Conservation (phyloP, 139 green algal genomes). For the Edaphochlamys debaryana region DNA sequence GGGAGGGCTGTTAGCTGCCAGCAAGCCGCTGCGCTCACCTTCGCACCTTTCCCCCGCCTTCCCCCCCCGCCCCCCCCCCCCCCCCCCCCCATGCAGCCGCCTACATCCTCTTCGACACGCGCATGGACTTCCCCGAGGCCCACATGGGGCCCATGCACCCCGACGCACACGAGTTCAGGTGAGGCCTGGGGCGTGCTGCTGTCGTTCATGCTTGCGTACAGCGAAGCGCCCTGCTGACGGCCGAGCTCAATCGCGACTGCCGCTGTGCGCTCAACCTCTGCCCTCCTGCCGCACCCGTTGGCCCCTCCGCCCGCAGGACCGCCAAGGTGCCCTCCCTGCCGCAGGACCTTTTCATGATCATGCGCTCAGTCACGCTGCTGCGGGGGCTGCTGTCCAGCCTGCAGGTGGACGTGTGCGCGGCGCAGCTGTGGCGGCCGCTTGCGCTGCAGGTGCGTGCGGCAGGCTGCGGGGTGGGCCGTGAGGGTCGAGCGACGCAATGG, state of each 20-base stretch:
- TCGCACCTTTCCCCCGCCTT: too few relatives aligned
- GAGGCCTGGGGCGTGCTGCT: not conserved
- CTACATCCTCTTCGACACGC: slow-evolving; percentile 70
- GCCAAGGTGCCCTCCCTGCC: slow-evolving; percentile 51
- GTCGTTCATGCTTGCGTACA: too few relatives aligned
- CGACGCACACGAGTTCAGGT: slow-evolving; percentile 55
- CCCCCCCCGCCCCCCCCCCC: too few relatives aligned
- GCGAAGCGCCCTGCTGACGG: too few relatives aligned
- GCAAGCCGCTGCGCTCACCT: too few relatives aligned
- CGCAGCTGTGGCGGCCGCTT: slow-evolving; percentile 57
- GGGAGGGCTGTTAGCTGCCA: too few relatives aligned
- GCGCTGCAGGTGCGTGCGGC: slow-evolving; percentile 46
- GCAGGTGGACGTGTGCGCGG: slow-evolving; percentile 52
- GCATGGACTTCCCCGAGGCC: slow-evolving; percentile 69
- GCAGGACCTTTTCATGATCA: slow-evolving; percentile 70
- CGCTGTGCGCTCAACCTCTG: too few relatives aligned
- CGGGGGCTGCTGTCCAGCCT: slow-evolving; percentile 58
- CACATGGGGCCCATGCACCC: slow-evolving; percentile 52
- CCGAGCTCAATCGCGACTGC: too few relatives aligned
- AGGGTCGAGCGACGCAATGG: not conserved
- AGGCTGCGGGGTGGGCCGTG: not conserved
- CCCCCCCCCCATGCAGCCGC: too few relatives aligned
- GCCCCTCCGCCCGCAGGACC: slow-evolving; percentile 33
- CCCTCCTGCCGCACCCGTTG: too few relatives aligned
- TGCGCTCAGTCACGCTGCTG: slow-evolving; percentile 66